A percentile compares a stretch with the other conserved stretches of the same genome.
Evolutionary conservation across 1,284 basidiomycete species (phyloP).

Genomic region (Apiotrichum mycotoxinovorans): DNA sequence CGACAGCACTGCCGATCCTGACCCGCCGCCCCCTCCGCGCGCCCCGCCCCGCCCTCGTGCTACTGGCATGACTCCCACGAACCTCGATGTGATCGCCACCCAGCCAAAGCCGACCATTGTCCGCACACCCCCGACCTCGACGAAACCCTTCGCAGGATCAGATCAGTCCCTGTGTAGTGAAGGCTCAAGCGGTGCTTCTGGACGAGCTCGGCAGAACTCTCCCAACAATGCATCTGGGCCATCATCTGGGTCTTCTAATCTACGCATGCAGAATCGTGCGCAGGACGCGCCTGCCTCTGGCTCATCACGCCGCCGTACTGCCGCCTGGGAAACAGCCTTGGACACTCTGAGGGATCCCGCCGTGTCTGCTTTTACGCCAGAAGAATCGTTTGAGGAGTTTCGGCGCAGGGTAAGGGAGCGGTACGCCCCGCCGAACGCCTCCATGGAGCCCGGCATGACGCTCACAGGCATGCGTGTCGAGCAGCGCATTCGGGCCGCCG

Average conservation of each 20-base stretch:
- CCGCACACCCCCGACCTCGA: background rate
- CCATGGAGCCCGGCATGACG: background rate
- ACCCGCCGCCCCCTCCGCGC: no score
- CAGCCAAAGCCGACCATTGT: slow-evolving; percentile 13
- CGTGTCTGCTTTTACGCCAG: background rate
- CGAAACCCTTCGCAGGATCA: background rate
- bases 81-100: slow-evolving; percentile 9
- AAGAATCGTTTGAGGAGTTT: no score
- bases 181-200: background rate
- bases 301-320: no score
- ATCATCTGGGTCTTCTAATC: no score
- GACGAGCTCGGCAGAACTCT: no score
- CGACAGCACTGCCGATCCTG: no score
- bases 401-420: background rate
- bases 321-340: no score
- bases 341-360: no score
- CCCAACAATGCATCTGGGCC: no score
- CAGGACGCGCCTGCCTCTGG: no score
- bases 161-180: background rate
- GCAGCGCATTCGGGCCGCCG: background rate
- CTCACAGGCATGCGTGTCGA: background rate
- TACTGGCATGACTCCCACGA: slow-evolving; percentile 10
- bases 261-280: no score
- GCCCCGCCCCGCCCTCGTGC: background rate
- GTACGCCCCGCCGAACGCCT: background rate